phyloP scores from a whole-genome alignment of 805 yeast species.

The Starmerella cellae region DNA sequence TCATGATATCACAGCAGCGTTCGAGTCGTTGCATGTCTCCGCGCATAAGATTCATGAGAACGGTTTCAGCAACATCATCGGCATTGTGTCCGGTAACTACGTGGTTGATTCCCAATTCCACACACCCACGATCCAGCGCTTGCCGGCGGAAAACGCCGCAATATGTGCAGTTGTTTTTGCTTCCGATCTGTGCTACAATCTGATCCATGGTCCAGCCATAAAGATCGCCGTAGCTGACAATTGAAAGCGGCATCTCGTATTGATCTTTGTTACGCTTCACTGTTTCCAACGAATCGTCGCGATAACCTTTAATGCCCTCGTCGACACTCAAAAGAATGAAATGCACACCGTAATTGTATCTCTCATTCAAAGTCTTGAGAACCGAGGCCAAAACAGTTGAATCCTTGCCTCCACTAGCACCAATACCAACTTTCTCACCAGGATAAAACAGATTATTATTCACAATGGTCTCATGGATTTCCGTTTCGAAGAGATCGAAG shows the following conservation, averaged over 20 bases:
- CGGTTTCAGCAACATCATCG: constrained; percentile 98
- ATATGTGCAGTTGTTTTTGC: constrained; percentile 87
- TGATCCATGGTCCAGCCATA: constrained; percentile 99
- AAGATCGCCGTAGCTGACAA: constrained; percentile 73
- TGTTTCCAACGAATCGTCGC: constrained; percentile 94
- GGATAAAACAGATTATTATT: constrained; percentile 52
- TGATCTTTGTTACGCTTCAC: constrained; percentile 86
- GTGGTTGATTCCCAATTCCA: constrained; percentile 68
- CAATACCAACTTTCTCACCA: constrained; percentile 89
- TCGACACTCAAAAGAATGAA: constrained; percentile 77
- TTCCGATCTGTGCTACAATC: constrained; percentile 87
- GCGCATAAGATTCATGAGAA: constrained; percentile 79
- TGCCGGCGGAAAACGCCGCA: constrained; percentile 96
- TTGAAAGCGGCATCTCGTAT: constrained; percentile 63
- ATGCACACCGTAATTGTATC: constrained; percentile 77
- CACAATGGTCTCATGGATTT: constrained; percentile 79
- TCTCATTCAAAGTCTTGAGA: constrained; percentile 71
- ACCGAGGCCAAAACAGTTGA: constrained; percentile 89
- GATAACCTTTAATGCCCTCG: constrained; percentile 92
- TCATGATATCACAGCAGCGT: constrained; percentile 72
- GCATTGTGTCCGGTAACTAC: constrained; percentile 98
- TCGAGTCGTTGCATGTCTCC: constrained; percentile 95
- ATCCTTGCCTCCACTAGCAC: constrained; percentile 98
- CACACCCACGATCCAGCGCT: constrained; percentile 92
- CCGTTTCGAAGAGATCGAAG: constrained; percentile 82